These are phyloP conservation scores for Neurospora sp. DNA, from an alignment of 495 filamentous ascomycete genomes.

Conservation along the genomic window DNA sequence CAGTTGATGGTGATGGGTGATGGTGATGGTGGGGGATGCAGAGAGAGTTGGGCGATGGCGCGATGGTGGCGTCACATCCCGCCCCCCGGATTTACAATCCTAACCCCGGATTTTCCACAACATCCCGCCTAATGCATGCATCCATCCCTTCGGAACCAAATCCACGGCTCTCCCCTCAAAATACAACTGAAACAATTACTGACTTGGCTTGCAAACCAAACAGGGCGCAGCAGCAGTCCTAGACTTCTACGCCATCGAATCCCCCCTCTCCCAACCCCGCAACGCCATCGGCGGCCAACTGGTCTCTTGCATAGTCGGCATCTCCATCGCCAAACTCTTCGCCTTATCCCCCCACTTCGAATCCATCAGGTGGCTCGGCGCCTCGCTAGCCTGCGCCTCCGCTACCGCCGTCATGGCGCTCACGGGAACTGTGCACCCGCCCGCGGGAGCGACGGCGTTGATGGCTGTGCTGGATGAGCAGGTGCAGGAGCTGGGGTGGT, in stretches of 20 bases:
- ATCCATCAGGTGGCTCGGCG: slow-evolving; percentile 53
- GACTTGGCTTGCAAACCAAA: background rate
- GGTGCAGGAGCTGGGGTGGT: slow-evolving; percentile 58
- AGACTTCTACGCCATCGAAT: slow-evolving; percentile 63
- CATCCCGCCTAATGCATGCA: too few species aligned
- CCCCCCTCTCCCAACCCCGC: slow-evolving; percentile 75
- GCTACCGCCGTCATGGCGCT: slow-evolving; percentile 64
- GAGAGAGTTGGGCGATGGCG: too few species aligned
- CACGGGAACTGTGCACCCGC: slow-evolving; percentile 75
- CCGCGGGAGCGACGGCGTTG: slow-evolving; percentile 79
- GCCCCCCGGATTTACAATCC: too few species aligned
- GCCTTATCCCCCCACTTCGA: slow-evolving; percentile 44
- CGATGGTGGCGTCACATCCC: too few species aligned
- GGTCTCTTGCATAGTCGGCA: slow-evolving; percentile 55
- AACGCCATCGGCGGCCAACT: slow-evolving; percentile 65
- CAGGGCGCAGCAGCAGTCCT: slow-evolving; percentile 73
- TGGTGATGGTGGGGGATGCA: too few species aligned
- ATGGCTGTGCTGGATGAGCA: slow-evolving; percentile 56
- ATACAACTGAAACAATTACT: too few species aligned
- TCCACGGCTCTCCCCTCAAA: too few species aligned
- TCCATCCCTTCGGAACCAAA: too few species aligned
- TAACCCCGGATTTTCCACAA: too few species aligned
- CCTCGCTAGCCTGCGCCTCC: slow-evolving; percentile 56
- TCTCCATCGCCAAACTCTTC: slow-evolving; percentile 61
- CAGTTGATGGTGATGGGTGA: too few species aligned